Percentiles rank a stretch among this genome's conserved stretches.
phyloP scores from a whole-genome alignment of 2,329 filamentous ascomycete genomes.

The Ophiostoma sp. region DNA sequence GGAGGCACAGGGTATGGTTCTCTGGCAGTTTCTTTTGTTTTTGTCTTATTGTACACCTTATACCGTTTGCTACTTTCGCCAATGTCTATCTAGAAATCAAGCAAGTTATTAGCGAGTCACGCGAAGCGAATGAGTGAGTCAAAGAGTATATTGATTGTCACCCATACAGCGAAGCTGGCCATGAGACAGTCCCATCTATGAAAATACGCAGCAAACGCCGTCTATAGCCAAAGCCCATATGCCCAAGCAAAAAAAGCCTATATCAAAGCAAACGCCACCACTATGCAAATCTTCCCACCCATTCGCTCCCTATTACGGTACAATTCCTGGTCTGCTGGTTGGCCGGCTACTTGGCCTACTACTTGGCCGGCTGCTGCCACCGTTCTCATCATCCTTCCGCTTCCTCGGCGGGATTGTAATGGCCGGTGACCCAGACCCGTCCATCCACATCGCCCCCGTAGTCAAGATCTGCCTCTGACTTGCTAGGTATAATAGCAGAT shows the following conservation, averaged over 20 bases:
- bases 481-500: conserved; percentile 67
- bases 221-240: too few species aligned
- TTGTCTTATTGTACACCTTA: background rate
- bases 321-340: background rate
- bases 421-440: conserved; percentile 52
- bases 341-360: background rate
- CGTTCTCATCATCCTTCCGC: background rate
- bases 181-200: too few species aligned
- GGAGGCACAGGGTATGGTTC: background rate
- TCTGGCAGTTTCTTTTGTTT: background rate
- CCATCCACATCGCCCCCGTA: conserved; percentile 60
- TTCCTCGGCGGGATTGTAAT: conserved; percentile 37
- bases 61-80: background rate
- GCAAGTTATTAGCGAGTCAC: background rate
- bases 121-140: too few species aligned
- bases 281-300: background rate
- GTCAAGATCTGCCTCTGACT: conserved; percentile 58
- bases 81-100: background rate
- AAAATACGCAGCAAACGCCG: too few species aligned
- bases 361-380: conserved; percentile 7
- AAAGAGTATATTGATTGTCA: too few species aligned
- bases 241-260: background rate
- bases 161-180: too few species aligned
- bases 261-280: background rate
- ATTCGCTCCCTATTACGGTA: background rate